Evolutionary conservation across 768 basidiomycete genomes (phyloP).

Genomic region (Cyclocybe aegerita): DNA sequence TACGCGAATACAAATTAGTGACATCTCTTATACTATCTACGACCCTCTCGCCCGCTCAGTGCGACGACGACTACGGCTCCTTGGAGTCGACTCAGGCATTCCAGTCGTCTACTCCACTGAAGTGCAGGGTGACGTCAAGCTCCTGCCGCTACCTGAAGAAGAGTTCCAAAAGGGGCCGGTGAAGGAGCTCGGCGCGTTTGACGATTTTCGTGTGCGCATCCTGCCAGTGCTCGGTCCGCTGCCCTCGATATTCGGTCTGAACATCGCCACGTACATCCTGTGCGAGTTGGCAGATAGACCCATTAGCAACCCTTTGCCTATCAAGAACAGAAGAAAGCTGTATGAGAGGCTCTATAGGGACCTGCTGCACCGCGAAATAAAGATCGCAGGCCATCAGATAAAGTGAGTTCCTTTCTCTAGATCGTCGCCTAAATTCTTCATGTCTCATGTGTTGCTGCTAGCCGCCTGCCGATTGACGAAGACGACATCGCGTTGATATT

Average conservation of each 20-base stretch:
- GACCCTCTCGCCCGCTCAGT: slow-evolving; percentile 95
- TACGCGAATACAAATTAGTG: slow-evolving; percentile 91
- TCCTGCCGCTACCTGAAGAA: slow-evolving; percentile 88
- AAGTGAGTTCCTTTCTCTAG: slow-evolving; percentile 43
- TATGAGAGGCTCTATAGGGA: slow-evolving; percentile 80
- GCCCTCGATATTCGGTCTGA: slow-evolving; percentile 88
- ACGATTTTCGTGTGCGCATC: slow-evolving; percentile 93
- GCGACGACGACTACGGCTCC: slow-evolving; percentile 67
- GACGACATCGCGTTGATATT: slow-evolving; percentile 83
- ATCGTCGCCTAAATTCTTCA: not conserved
- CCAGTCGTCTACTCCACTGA: slow-evolving; percentile 97
- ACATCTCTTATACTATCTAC: slow-evolving; percentile 90
- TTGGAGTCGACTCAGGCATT: slow-evolving; percentile 63
- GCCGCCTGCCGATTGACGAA: slow-evolving; percentile 76
- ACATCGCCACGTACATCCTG: slow-evolving; percentile 86
- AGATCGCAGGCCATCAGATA: slow-evolving; percentile 57
- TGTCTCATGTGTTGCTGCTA: slow-evolving; percentile 21
- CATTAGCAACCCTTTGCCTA: slow-evolving; percentile 78
- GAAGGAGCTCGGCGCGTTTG: slow-evolving; percentile 85
- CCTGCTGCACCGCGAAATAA: slow-evolving; percentile 72
- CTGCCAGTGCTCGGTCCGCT: slow-evolving; percentile 88
- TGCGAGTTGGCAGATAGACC: slow-evolving; percentile 85
- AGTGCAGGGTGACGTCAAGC: slow-evolving; percentile 81
- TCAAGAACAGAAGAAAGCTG: slow-evolving; percentile 82
- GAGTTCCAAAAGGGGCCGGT: slow-evolving; percentile 90